Conservation (phyloP, 2,329 filamentous ascomycete genomes). For the Dactylellina parvicollis region DNA sequence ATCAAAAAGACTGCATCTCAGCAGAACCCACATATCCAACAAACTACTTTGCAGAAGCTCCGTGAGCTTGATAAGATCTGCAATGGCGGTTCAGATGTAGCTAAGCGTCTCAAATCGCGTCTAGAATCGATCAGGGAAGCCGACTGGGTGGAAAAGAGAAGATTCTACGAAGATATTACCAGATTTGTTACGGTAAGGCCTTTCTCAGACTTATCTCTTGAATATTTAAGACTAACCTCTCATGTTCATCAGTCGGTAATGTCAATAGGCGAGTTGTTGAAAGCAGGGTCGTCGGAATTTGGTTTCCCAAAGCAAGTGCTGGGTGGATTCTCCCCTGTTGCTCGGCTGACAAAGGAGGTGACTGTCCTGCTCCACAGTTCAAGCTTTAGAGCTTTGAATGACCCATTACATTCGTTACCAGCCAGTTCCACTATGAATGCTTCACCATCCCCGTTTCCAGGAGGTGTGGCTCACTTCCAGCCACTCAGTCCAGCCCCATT, state of each 20-base stretch:
- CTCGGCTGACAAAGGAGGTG: conserved; percentile 58
- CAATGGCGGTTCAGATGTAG: conserved; percentile 56
- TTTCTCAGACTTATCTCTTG: neutral
- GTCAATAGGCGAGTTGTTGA: conserved; percentile 57
- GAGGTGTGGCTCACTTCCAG: conserved; percentile 51
- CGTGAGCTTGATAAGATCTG: conserved; percentile 57
- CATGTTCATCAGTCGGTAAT: conserved; percentile 55
- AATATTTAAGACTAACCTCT: conserved; percentile 1
- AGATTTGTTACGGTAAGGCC: conserved; percentile 57
- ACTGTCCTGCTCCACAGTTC: conserved; percentile 57
- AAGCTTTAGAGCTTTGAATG: conserved; percentile 56
- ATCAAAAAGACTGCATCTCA: conserved; percentile 56
- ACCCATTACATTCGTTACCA: conserved; percentile 38
- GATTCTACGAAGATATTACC: conserved; percentile 58
- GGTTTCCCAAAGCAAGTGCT: conserved; percentile 57
- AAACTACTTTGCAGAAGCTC: conserved; percentile 56
- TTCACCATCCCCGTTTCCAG: conserved; percentile 24
- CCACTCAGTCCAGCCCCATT: conserved; percentile 56
- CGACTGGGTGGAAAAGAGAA: conserved; percentile 56
- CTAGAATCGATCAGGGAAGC: conserved; percentile 57
- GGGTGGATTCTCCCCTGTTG: conserved; percentile 56
- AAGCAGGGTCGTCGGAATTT: conserved; percentile 57
- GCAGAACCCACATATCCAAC: conserved; percentile 55
- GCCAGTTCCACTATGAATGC: conserved; percentile 11
- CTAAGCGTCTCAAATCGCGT: conserved; percentile 55